Conservation (phyloP, 179 eudicot species). For the Spergularia azorica region DNA sequence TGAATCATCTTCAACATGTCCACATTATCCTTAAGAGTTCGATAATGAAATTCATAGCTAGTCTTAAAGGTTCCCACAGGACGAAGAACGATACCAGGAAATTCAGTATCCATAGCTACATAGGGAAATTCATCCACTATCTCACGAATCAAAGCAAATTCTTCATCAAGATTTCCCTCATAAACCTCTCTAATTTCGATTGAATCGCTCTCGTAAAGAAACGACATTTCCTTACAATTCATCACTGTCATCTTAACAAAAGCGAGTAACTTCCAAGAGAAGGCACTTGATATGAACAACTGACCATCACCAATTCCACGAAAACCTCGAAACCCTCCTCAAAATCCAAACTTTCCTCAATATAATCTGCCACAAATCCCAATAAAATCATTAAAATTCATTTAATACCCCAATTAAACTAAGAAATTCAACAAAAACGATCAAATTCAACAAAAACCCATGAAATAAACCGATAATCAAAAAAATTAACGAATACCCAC, state of each 20-base stretch:
- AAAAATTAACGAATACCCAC: not conserved
- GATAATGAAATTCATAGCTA: slow-evolving; percentile 51
- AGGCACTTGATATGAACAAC: slow-evolving; percentile 3
- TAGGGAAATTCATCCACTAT: slow-evolving; percentile 67
- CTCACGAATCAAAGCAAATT: slow-evolving; percentile 55
- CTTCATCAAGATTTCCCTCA: slow-evolving; percentile 61
- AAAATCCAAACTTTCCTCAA: not conserved
- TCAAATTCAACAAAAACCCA: not conserved
- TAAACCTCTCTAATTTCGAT: slow-evolving; percentile 70
- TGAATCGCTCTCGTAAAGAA: slow-evolving; percentile 53
- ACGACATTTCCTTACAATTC: slow-evolving; percentile 43
- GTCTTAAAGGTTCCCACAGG: slow-evolving; percentile 59
- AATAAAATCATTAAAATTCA: not conserved
- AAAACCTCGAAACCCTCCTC: slow-evolving; percentile 21
- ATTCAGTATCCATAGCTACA: slow-evolving; percentile 81
- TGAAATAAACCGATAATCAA: not conserved
- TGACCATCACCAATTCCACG: slow-evolving; percentile 22
- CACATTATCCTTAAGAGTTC: slow-evolving; percentile 68
- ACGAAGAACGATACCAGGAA: slow-evolving; percentile 61
- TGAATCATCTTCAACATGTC: slow-evolving; percentile 71
- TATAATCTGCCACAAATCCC: slow-evolving; percentile 21
- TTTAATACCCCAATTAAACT: too few species aligned
- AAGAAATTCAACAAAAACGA: not conserved
- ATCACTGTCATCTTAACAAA: slow-evolving; percentile 1
- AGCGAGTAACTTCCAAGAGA: not conserved